Percentiles rank a stretch among this genome's conserved stretches.
Evolutionary conservation across 2,329 filamentous ascomycete species (phyloP).

Genomic region (Neoarthrinium moseri): DNA sequence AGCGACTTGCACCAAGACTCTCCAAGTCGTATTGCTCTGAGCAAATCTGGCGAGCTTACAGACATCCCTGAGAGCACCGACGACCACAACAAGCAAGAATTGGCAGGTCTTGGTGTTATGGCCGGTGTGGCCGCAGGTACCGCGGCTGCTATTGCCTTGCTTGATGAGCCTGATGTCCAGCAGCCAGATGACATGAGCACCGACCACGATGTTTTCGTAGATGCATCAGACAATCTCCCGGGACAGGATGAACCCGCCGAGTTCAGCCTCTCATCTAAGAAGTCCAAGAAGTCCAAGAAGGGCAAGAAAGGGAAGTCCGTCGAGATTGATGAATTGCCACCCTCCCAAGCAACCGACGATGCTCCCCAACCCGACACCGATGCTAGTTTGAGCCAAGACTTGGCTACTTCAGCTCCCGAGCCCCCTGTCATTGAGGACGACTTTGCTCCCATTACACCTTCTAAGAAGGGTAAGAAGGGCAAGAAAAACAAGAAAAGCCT

Average conservation of each 20-base stretch:
- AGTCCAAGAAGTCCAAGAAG: slow-evolving; percentile 36
- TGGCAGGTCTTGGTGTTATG: not conserved
- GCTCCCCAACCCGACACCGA: slow-evolving; percentile 6
- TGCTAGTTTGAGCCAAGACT: not conserved
- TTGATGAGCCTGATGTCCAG: slow-evolving; percentile 4
- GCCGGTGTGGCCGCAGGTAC: not conserved
- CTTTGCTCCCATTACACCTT: slow-evolving; percentile 18
- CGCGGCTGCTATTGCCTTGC: not conserved
- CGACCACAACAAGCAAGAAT: not conserved
- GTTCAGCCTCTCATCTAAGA: slow-evolving; percentile 28
- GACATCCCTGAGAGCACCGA: not conserved
- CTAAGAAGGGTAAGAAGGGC: slow-evolving; percentile 29
- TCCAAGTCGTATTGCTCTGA: slow-evolving; percentile 17
- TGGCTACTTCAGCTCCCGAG: not conserved
- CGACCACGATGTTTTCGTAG: slow-evolving; percentile 9
- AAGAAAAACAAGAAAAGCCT: slow-evolving; percentile 30
- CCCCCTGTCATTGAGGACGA: not conserved
- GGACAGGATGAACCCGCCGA: slow-evolving; percentile 8
- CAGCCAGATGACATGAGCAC: slow-evolving; percentile 1
- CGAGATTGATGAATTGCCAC: slow-evolving; percentile 18
- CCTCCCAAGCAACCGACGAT: not conserved
- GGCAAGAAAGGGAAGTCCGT: slow-evolving; percentile 18
- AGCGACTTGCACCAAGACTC: slow-evolving; percentile 17
- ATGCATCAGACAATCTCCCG: not conserved
- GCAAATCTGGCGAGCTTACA: slow-evolving; percentile 14